Conservation (phyloP, 805 yeast genomes). For the Teunomyces kruisii region DNA sequence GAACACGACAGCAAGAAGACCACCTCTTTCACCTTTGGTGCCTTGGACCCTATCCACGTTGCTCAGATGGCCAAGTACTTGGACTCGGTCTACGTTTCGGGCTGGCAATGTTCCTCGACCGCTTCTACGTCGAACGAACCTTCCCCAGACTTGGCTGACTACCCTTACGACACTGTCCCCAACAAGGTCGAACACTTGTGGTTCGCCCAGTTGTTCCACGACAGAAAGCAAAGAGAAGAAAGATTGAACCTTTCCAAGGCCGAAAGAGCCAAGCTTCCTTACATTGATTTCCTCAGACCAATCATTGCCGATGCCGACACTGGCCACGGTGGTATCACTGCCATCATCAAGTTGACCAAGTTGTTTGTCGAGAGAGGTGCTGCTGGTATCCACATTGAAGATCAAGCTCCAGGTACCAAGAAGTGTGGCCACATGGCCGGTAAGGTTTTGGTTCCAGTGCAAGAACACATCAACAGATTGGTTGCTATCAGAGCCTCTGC, state of each 20-base stretch:
- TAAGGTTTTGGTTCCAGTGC: constrained; percentile 94
- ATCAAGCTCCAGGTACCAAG: constrained; percentile 98
- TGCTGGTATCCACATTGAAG: constrained; percentile 98
- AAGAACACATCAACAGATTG: constrained; percentile 93
- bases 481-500: constrained; percentile 94
- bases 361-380: constrained; percentile 97
- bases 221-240: constrained; percentile 91
- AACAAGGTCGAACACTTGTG: constrained; percentile 96
- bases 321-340: constrained; percentile 98
- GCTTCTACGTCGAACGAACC: constrained; percentile 98
- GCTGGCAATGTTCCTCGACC: constrained; percentile 98
- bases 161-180: constrained; percentile 98
- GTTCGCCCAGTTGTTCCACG: constrained; percentile 96
- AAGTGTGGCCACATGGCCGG: constrained; percentile 99
- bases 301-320: constrained; percentile 98
- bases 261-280: constrained; percentile 68
- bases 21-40: constrained; percentile 89
- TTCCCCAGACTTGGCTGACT: constrained; percentile 96
- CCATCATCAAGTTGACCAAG: constrained; percentile 91
- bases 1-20: constrained; percentile 74
- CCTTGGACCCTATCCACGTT: constrained; percentile 92
- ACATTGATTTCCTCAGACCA: constrained; percentile 88
- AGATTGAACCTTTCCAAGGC: constrained; percentile 60
- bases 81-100: constrained; percentile 90
- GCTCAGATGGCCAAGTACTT: constrained; percentile 95